Evolutionary conservation across 2,329 filamentous ascomycete species (phyloP).

Genomic region (Talaromyces sp.): DNA sequence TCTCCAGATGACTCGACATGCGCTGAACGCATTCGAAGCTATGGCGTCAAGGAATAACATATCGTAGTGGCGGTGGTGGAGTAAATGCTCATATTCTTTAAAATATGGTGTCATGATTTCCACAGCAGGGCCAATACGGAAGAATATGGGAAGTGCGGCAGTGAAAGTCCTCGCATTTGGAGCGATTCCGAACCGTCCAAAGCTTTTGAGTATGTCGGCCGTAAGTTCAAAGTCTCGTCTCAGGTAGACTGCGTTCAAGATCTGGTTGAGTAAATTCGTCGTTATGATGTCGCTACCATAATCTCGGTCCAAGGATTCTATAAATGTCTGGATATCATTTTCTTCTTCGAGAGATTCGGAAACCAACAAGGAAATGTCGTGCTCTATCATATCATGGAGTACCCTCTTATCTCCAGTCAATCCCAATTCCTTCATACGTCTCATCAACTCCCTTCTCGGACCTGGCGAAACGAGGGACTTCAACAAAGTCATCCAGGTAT

Average conservation of each 20-base stretch:
- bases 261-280: conserved; percentile 31
- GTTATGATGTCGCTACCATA: conserved; percentile 37
- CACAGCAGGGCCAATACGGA: conserved; percentile 23
- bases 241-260: conserved; percentile 31
- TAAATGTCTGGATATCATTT: conserved; percentile 31
- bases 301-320: conserved; percentile 33
- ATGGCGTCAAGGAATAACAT: conserved; percentile 41
- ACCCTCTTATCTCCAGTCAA: conserved; percentile 23
- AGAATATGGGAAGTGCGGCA: conserved; percentile 26
- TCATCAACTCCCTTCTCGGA: conserved; percentile 27
- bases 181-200: conserved; percentile 24
- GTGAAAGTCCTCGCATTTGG: conserved; percentile 27
- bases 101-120: neutral
- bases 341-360: conserved; percentile 30
- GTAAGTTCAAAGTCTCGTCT: conserved; percentile 24
- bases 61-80: conserved; percentile 28
- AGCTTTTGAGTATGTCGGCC: conserved; percentile 29
- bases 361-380: conserved; percentile 31
- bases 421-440: conserved; percentile 29
- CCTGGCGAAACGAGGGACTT: conserved; percentile 24
- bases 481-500: conserved; percentile 42
- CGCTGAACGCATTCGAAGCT: conserved; percentile 34
- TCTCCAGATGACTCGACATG: conserved; percentile 44
- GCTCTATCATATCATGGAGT: conserved; percentile 24
- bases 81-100: conserved; percentile 15